These are phyloP conservation scores for Acephala macrosclerotiorum DNA, from an alignment of 2,329 filamentous ascomycete species.

Conservation along the genomic window DNA sequence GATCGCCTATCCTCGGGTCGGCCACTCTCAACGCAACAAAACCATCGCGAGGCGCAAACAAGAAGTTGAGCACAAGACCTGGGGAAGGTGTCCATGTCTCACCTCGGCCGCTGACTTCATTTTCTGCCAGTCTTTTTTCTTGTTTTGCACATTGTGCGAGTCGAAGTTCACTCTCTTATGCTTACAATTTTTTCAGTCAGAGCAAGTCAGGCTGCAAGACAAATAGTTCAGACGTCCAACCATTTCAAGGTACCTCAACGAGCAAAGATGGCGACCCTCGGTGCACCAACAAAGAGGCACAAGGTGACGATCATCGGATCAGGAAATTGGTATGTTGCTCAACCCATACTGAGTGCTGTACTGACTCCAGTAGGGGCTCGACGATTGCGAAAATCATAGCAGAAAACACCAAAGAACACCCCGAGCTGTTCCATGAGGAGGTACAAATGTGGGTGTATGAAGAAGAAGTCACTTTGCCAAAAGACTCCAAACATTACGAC, in stretches of 20 bases:
- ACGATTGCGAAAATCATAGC: conserved; percentile 97
- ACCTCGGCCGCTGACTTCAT: conserved; percentile 18
- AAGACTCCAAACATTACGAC: conserved; percentile 77
- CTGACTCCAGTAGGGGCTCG: conserved; percentile 72
- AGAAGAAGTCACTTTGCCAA: conserved; percentile 80
- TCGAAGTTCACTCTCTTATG: conserved; percentile 27
- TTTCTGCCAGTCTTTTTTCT: not conserved
- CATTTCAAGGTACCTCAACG: conserved; percentile 31
- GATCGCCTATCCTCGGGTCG: conserved; percentile 11
- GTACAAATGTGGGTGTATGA: conserved; percentile 99
- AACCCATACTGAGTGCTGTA: conserved; percentile 14
- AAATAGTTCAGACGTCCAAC: conserved; percentile 31
- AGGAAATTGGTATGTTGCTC: conserved; percentile 80
- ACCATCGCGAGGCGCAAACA: conserved; percentile 8
- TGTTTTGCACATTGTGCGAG: not conserved
- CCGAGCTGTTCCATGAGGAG: conserved; percentile 82
- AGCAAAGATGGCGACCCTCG: conserved; percentile 46
- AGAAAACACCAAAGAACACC: conserved; percentile 83
- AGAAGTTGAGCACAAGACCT: conserved; percentile 31
- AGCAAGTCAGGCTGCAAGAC: conserved; percentile 32
- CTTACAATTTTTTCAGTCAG: conserved; percentile 29
- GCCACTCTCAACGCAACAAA: conserved; percentile 23
- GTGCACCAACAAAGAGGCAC: conserved; percentile 74
- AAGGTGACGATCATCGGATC: conserved; percentile 95
- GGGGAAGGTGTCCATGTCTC: conserved; percentile 14